Base-by-base conservation (phyloP, 2,329 filamentous ascomycete genomes). In the Stromatinia cepivora region DNA sequence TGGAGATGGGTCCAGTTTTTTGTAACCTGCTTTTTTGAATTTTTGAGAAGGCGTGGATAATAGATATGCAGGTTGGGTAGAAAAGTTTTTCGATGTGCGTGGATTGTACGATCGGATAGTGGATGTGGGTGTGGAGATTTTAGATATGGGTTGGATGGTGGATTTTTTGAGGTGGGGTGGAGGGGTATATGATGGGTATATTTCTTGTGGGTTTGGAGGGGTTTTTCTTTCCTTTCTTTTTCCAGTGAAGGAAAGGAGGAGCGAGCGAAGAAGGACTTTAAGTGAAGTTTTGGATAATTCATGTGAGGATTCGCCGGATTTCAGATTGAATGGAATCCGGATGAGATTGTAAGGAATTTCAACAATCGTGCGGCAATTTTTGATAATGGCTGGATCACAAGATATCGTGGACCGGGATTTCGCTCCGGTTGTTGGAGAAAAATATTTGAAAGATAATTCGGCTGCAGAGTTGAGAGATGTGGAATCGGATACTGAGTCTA, bases 401-500 rank as follows among this genome's bases (percentile, higher is more conserved):
- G 45, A 62, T 42, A 36, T 53, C 8, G 39, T 42, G 17, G 48
- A 11, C 25, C 15, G 31, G 17, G 46, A 53, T 20, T 20, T 31
- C 17, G 34, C 56, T 22, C n/a, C 39, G 15, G 8, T 20, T 20
- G 56, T 25, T 28, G 45, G n/a, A 11, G 66, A 61, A n/a, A 67
- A 53, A 20, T 11, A 61, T 42, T 25, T 2, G 4, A 36, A 53
- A 1, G 8, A 36, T 42, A 10, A 34, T 22, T 20, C n/a, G n/a
- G 42, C 45, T 8, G 34, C 20, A 17, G 66, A 61, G 15, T n/a
- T 22, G 22, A 42, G 66, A 25, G 66, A 61, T 53, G 34, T 34
- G 5, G 65, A 61, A 59, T 61, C 45, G n/a, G 66, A 67, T 67
- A 56, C 20, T 15, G 66, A 61, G 25, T 67, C 66, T 53, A 20